Base-by-base conservation (phyloP, 768 basidiomycete genomes). In the Tubosaeta brunneosetosa region DNA sequence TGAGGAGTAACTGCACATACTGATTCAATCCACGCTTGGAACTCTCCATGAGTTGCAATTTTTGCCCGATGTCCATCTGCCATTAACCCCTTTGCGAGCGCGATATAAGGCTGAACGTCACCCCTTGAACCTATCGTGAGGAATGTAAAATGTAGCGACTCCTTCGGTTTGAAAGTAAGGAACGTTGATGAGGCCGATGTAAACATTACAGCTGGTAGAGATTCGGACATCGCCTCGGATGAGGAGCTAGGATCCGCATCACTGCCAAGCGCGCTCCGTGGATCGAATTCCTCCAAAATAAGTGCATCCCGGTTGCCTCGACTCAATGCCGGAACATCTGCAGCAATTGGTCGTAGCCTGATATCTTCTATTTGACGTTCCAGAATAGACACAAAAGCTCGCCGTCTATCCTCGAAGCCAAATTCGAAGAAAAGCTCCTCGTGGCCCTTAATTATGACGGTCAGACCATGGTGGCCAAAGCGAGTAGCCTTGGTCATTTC, bases 361-460 rank as follows among this genome's bases (percentile, higher is more conserved):
- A 83, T 74, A 43, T 83, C 81, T 47, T 97, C 94, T 65, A 94
- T 80, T 65, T 93, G 91, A 25, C 78, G 77, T 58, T 94, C 84
- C 42, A 99, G 73, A 17, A 94, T 74, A 12, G 67, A 67, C 17
- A 88, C 80, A 62, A 94, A 94, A 1, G 85, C 83, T 56, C 86
- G 78, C 22, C 95, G 83, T 56, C 90, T 85, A 50, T 90, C 86
- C 51, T 86, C 81, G 17, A 85, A 83, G 38, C 79, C 76, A 66
- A 99, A 95, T 70, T 99, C 97, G 61, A 98, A 88, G 75, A 99
- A 99, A 10, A 98, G 76, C 66, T 99, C 95, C 71, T 99, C 95
- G 65, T 98, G 93, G 1, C 95, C 95, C 62, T 88, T 91, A 60
- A 99, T 84, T 49, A 97, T 86, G 51, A 98, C 76, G 33, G 90